Evolutionary conservation across 495 filamentous ascomycete species (phyloP).

Genomic region (Parathielavia appendiculata): DNA sequence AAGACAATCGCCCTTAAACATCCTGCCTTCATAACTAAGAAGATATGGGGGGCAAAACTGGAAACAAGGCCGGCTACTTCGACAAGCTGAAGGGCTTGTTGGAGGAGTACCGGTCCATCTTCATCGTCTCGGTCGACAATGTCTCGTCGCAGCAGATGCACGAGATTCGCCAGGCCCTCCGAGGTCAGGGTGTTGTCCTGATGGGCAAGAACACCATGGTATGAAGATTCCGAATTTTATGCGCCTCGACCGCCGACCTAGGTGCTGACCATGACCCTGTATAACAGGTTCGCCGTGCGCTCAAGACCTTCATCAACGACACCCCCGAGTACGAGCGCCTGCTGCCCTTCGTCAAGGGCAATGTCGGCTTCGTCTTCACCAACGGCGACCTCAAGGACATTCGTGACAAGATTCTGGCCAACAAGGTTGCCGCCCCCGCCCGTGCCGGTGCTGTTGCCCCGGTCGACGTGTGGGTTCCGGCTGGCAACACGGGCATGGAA

Average conservation of each 20-base stretch:
- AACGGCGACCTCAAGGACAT: constrained; percentile 86
- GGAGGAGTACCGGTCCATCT: constrained; percentile 88
- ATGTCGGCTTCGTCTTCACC: constrained; percentile 99
- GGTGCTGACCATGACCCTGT: background rate
- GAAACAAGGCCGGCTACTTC: constrained; percentile 96
- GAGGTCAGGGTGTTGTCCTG: constrained; percentile 84
- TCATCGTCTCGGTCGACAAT: constrained; percentile 97
- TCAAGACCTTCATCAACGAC: constrained; percentile 90
- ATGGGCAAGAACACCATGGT: constrained; percentile 99
- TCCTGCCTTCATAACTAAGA: constrained; percentile 91
- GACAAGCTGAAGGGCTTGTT: constrained; percentile 95
- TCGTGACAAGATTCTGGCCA: constrained; percentile 89
- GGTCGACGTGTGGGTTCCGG: constrained; percentile 82
- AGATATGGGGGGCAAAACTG: constrained; percentile 99
- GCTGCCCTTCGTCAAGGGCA: constrained; percentile 90
- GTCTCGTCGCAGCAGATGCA: constrained; percentile 99
- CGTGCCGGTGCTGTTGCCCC: constrained; percentile 95
- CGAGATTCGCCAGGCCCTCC: constrained; percentile 89
- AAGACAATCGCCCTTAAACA: constrained; percentile 78
- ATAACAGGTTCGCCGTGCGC: constrained; percentile 80
- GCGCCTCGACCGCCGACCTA: background rate
- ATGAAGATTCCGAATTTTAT: constrained; percentile 21
- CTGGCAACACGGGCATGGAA: constrained; percentile 99
- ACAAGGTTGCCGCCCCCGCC: constrained; percentile 95
- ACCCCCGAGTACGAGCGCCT: constrained; percentile 96